Percentiles rank a stretch among this genome's conserved stretches.
Evolutionary conservation across 1,139 yeast species (phyloP).

Genomic region (Yamadazyma songkhlaensis): DNA sequence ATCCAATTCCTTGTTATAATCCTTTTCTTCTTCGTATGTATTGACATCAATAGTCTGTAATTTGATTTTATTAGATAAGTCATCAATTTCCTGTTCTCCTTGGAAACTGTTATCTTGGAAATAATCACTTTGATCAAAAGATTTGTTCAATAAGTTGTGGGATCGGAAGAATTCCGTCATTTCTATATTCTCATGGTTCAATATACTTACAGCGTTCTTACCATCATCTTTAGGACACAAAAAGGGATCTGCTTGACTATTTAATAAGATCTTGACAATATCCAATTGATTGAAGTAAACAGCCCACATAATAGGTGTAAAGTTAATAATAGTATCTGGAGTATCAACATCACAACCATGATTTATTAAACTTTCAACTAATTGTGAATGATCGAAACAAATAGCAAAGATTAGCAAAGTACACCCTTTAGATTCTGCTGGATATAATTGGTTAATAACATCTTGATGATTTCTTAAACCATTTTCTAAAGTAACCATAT

Average conservation of each 20-base stretch:
- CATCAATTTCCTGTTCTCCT: conserved; percentile 39
- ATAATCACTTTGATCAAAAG: conserved; percentile 14
- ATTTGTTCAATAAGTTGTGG: conserved; percentile 38
- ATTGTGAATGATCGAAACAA: conserved; percentile 43
- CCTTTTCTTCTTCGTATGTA: conserved; percentile 16
- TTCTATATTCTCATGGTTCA: conserved; percentile 28
- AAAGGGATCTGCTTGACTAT: conserved; percentile 43
- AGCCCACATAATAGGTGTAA: conserved; percentile 51
- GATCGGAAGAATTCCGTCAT: conserved; percentile 38
- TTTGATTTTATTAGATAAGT: conserved; percentile 41
- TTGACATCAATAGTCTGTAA: conserved; percentile 45
- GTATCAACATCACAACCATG: conserved; percentile 40
- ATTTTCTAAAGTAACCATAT: conserved; percentile 40
- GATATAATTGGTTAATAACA: conserved; percentile 28
- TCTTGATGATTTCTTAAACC: conserved; percentile 29
- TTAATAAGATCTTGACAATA: conserved; percentile 31
- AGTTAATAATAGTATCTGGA: conserved; percentile 28
- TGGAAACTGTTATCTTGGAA: conserved; percentile 17
- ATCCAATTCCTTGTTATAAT: conserved; percentile 18
- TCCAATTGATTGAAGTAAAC: conserved; percentile 38
- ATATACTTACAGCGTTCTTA: conserved; percentile 32
- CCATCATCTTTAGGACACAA: conserved; percentile 29
- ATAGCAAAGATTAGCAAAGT: conserved; percentile 53
- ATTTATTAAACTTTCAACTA: conserved; percentile 42
- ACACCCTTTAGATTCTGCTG: conserved; percentile 40